Evolutionary conservation across 2,329 filamentous ascomycete genomes (phyloP).

Genomic region (Calonectria pseudoreteaudii): DNA sequence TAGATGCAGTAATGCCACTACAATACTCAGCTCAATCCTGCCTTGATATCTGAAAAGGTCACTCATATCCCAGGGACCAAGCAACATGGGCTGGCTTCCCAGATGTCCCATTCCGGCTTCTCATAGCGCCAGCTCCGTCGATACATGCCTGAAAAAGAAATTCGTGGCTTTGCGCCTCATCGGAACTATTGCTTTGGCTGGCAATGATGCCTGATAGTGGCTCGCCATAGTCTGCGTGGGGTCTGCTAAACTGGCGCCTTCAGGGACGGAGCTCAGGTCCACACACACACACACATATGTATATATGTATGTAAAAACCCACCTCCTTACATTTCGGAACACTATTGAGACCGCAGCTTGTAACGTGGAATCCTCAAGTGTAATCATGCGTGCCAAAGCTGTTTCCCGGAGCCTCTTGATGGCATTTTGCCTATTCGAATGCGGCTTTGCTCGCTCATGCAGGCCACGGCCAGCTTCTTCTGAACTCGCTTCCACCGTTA

Average conservation of each 20-base stretch:
- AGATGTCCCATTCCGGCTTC: too few species aligned
- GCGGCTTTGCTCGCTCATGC: neutral
- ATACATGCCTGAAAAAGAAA: neutral
- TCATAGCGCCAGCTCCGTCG: neutral
- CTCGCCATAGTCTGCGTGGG: neutral
- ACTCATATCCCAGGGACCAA: neutral
- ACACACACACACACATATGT: too few species aligned
- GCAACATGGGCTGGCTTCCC: neutral
- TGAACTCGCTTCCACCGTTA: neutral
- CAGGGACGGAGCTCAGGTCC: neutral
- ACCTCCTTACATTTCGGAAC: neutral
- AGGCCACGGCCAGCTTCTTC: neutral
- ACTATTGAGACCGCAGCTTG: neutral
- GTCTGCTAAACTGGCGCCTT: neutral
- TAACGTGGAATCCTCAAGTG: neutral
- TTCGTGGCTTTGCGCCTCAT: neutral
- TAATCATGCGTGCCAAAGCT: neutral
- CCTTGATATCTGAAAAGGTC: neutral
- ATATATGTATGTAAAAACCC: neutral
- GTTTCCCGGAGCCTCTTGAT: neutral
- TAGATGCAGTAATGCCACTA: neutral
- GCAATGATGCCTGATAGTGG: neutral
- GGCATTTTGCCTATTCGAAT: neutral
- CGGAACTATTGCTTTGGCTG: neutral
- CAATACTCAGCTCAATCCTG: neutral